Conservation (phyloP, 1,284 basidiomycete species). For the Rhodotorula sp. region DNA sequence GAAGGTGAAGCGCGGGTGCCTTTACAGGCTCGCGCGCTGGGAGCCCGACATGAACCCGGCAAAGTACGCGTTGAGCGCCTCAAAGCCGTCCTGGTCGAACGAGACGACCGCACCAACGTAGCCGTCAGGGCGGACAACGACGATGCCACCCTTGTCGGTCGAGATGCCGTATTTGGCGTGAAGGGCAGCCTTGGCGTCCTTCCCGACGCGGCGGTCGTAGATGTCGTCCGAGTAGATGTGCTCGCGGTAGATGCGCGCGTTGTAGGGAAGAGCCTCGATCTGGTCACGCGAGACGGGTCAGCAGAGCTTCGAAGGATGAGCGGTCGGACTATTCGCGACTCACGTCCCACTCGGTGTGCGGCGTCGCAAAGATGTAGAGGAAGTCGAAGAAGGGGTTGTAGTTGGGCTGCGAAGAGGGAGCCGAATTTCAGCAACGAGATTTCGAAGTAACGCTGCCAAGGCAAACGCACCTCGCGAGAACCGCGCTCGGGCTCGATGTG, state of each 20-base stretch:
- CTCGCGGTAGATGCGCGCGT: slow-evolving; percentile 36
- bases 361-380: slow-evolving; percentile 40
- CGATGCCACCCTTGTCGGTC: slow-evolving; percentile 41
- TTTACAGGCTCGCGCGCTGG: slow-evolving; percentile 18
- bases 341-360: slow-evolving; percentile 46
- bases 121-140: slow-evolving; percentile 45
- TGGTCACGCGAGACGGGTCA: background rate
- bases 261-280: slow-evolving; percentile 40
- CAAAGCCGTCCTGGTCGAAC: slow-evolving; percentile 39
- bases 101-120: slow-evolving; percentile 43
- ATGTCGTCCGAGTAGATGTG: slow-evolving; percentile 43
- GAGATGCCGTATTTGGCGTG: slow-evolving; percentile 45
- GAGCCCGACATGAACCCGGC: slow-evolving; percentile 27
- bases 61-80: slow-evolving; percentile 44
- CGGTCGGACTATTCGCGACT: background rate
- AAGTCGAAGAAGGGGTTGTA: slow-evolving; percentile 43
- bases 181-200: slow-evolving; percentile 32
- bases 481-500: slow-evolving; percentile 38
- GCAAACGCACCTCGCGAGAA: slow-evolving; percentile 2
- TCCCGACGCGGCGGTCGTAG: slow-evolving; percentile 39
- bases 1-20: background rate
- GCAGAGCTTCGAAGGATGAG: background rate
- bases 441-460: too few species aligned
- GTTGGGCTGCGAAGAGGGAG: slow-evolving; percentile 1
- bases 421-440: too few species aligned